Conservation (phyloP, 2,329 filamentous ascomycete genomes). For the Septoria petroselini region DNA sequence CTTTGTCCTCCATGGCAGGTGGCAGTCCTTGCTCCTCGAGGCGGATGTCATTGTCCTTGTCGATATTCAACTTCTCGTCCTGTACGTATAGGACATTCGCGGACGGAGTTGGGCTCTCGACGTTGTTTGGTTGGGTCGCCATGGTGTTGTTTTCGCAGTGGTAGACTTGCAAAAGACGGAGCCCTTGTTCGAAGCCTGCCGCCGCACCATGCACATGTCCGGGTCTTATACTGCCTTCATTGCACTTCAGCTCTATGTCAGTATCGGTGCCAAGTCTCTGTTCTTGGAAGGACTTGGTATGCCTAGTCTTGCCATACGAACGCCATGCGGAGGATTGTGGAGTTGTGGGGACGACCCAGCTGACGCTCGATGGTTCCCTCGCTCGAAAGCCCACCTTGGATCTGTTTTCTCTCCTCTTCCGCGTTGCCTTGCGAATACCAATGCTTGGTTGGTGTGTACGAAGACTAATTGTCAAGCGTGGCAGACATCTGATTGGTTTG, state of each 20-base stretch:
- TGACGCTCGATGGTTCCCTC: too few species aligned
- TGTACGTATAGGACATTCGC: neutral
- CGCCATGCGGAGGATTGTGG: conserved; percentile 1
- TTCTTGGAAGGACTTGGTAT: conserved; percentile 3
- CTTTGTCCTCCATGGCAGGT: neutral
- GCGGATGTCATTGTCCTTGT: neutral
- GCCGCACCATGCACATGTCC: neutral
- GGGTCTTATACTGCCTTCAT: neutral
- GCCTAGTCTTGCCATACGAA: conserved; percentile 7
- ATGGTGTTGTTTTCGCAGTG: neutral
- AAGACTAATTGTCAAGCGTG: too few species aligned
- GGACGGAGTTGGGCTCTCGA: neutral
- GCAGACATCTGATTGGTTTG: too few species aligned
- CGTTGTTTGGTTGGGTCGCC: neutral
- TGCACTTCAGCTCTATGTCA: neutral
- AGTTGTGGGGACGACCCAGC: neutral
- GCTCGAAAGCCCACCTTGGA: too few species aligned
- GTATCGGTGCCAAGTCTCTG: neutral
- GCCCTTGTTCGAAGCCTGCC: neutral
- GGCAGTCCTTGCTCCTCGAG: neutral
- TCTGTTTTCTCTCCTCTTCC: too few species aligned
- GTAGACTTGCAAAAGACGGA: neutral
- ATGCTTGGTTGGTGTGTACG: too few species aligned
- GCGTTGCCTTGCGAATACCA: too few species aligned
- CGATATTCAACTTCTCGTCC: neutral